phyloP scores from a whole-genome alignment of 345 rosid species.

The Lumnitzera racemosa region DNA sequence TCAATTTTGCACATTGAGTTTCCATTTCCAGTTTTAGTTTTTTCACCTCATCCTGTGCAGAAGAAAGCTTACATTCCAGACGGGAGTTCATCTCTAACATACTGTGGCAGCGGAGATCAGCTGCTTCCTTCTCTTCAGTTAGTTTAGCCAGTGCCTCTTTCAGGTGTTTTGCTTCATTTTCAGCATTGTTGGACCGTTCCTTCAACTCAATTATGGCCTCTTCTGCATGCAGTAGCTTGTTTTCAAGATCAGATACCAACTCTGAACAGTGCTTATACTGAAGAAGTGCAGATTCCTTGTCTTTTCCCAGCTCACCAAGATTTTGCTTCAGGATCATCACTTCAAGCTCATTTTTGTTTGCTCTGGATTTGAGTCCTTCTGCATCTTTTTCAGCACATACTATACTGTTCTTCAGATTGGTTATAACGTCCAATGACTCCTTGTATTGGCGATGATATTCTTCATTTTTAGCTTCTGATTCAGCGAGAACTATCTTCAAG shows the following conservation, averaged over 20 bases:
- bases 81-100: constrained; percentile 55
- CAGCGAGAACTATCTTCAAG: constrained; percentile 48
- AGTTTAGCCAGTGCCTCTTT: constrained; percentile 40
- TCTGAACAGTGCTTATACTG: constrained; percentile 46
- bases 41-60: constrained; percentile 45
- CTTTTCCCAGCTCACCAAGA: constrained; percentile 48
- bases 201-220: constrained; percentile 37
- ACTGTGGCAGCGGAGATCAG: constrained; percentile 53
- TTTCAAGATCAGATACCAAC: constrained; percentile 51
- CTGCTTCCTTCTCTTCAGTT: constrained; percentile 57
- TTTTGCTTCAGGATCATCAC: constrained; percentile 43
- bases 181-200: constrained; percentile 51
- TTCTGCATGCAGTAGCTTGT: constrained; percentile 46
- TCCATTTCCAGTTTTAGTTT: constrained; percentile 59
- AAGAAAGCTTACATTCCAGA: constrained; percentile 48
- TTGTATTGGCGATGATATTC: constrained; percentile 51
- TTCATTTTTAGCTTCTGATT: constrained; percentile 49
- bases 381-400: constrained; percentile 45
- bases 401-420: constrained; percentile 39
- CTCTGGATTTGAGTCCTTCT: constrained; percentile 52
- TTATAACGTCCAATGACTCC: constrained; percentile 58
- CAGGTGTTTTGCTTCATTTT: constrained; percentile 49
- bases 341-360: constrained; percentile 52
- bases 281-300: constrained; percentile 55
- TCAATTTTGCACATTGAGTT: constrained; percentile 46